phyloP scores from a whole-genome alignment of 495 filamentous ascomycete genomes.

The Penicillium atrosanguineum region DNA sequence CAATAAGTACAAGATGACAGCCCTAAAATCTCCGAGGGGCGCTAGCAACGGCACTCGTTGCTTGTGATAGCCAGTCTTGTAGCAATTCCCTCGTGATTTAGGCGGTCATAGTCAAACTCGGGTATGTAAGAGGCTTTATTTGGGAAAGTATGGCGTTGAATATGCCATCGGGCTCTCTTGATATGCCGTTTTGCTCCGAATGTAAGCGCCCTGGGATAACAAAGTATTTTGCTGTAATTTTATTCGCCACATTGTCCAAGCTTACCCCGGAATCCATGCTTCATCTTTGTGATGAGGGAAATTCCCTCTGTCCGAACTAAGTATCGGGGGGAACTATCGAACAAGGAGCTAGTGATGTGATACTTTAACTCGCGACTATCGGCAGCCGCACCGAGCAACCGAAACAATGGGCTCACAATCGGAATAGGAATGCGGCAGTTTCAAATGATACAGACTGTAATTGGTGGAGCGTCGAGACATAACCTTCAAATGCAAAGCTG shows the following conservation, averaged over 20 bases:
- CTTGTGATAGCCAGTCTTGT: not conserved
- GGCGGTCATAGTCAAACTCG: not conserved
- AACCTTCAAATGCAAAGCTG: not conserved
- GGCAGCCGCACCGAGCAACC: too few relatives aligned
- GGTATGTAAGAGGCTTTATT: not conserved
- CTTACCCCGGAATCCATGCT: not conserved
- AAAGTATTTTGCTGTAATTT: not conserved
- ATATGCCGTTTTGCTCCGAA: not conserved
- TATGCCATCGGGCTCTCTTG: not conserved
- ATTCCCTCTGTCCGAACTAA: not conserved
- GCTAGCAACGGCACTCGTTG: not conserved
- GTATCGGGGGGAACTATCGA: not conserved
- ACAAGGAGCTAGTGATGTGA: not conserved
- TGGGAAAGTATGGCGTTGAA: not conserved
- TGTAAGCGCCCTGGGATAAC: not conserved
- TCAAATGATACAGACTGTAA: not conserved
- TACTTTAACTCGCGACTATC: not conserved
- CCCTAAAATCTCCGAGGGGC: not conserved
- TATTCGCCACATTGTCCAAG: not conserved
- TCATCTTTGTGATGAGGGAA: not conserved
- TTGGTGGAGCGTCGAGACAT: not conserved
- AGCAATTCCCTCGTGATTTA: not conserved
- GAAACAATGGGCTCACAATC: not conserved
- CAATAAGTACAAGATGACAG: not conserved
- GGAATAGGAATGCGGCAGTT: not conserved